A percentile compares a stretch with the other conserved stretches of the same genome.
Evolutionary conservation across 768 basidiomycete species (phyloP).

Genomic region (Mycena venus): DNA sequence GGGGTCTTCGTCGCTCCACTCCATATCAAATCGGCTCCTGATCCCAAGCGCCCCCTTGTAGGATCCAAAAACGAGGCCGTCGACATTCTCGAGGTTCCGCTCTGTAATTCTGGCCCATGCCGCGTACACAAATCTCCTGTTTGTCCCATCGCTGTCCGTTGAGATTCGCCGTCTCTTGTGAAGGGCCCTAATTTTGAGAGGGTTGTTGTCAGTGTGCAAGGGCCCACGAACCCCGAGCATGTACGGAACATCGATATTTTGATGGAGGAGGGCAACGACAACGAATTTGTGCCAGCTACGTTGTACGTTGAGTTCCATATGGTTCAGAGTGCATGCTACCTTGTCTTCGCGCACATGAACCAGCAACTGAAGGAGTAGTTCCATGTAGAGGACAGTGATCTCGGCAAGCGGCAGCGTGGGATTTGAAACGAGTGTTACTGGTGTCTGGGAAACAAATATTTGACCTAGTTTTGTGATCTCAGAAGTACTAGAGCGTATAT

Average conservation of each 20-base stretch:
- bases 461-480: no score
- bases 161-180: not conserved
- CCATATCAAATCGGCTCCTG: conserved; percentile 1
- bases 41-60: not conserved
- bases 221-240: no score
- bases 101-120: not conserved
- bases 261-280: no score
- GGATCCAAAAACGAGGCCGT: conserved; percentile 4
- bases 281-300: no score
- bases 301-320: conserved; percentile 40
- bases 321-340: conserved; percentile 25
- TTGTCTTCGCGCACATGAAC: conserved; percentile 36
- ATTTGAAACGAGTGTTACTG: conserved; percentile 44
- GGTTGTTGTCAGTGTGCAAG: no score
- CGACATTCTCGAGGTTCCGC: conserved; percentile 3
- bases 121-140: conserved; percentile 23
- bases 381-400: conserved; percentile 29
- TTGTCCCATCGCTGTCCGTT: conserved; percentile 22
- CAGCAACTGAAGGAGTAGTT: conserved; percentile 33
- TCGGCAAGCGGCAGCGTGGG: conserved; percentile 32
- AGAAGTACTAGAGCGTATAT: no score
- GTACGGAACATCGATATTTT: no score
- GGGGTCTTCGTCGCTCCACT: not conserved
- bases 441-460: no score
- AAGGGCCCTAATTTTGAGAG: no score